Percentiles rank a stretch among this genome's conserved stretches.
These are phyloP conservation scores for Nigrograna mackinnonii DNA, from an alignment of 2,329 filamentous ascomycete genomes.

Conservation along the genomic window DNA sequence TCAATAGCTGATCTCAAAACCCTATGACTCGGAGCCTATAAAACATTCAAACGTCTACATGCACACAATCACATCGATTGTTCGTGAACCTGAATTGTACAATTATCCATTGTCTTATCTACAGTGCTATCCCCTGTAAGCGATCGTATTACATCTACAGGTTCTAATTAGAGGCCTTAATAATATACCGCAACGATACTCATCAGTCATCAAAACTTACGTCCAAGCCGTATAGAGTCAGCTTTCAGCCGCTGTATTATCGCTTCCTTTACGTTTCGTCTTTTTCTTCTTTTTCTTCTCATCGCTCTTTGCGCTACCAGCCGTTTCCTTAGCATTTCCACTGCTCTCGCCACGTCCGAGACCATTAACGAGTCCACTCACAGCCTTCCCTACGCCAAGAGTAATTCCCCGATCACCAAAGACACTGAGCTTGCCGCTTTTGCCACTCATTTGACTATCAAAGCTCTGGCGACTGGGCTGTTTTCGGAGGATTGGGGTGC, in stretches of 20 bases:
- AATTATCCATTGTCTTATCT: too few relatives aligned
- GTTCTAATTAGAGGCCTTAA: too few relatives aligned
- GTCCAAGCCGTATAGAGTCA: too few relatives aligned
- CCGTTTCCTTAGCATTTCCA: conserved; percentile 13
- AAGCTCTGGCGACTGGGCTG: conserved; percentile 20
- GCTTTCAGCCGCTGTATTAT: background rate
- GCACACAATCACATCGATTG: too few relatives aligned
- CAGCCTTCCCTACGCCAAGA: conserved; percentile 33
- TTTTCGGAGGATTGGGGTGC: conserved; percentile 18
- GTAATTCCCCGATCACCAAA: conserved; percentile 38
- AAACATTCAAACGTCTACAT: too few relatives aligned
- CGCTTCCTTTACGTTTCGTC: background rate
- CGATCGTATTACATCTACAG: too few relatives aligned
- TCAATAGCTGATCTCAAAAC: too few relatives aligned
- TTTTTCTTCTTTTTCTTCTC: conserved; percentile 2
- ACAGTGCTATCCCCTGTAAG: too few relatives aligned
- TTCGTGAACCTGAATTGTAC: too few relatives aligned
- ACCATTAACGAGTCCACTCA: conserved; percentile 30
- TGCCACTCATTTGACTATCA: conserved; percentile 28
- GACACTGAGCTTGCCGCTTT: conserved; percentile 22
- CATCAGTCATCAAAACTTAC: too few relatives aligned
- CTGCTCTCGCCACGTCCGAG: conserved; percentile 27
- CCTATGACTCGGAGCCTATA: too few relatives aligned
- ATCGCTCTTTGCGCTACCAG: background rate
- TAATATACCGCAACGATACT: too few relatives aligned